These are phyloP conservation scores for Calocybe indica DNA, from an alignment of 768 basidiomycete species.

Conservation along the genomic window DNA sequence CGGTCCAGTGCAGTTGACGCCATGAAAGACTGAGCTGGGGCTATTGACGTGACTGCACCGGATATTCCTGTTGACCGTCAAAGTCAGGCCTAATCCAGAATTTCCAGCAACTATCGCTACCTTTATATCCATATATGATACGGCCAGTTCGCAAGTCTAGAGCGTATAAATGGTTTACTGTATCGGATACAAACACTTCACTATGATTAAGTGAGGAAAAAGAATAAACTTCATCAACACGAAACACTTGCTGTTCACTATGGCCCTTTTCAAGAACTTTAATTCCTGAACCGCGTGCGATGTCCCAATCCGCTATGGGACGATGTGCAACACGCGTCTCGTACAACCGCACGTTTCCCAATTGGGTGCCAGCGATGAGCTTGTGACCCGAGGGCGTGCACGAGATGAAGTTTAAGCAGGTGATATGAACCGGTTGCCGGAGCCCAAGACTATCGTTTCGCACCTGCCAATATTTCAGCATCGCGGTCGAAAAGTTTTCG, in stretches of 20 bases:
- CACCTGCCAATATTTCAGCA: constrained; percentile 23
- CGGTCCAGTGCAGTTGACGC: constrained; percentile 65
- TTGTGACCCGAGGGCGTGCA: constrained; percentile 35
- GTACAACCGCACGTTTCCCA: constrained; percentile 72
- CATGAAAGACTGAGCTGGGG: constrained; percentile 46
- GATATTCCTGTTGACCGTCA: constrained; percentile 48
- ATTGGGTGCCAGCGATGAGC: constrained; percentile 64
- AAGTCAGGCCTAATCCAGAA: not conserved
- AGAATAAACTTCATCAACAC: not conserved
- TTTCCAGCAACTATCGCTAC: constrained; percentile 21
- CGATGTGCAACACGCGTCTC: constrained; percentile 66
- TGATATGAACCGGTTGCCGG: constrained; percentile 75
- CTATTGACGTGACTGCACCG: constrained; percentile 62
- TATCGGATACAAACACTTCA: constrained; percentile 66
- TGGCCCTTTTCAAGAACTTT: constrained; percentile 51
- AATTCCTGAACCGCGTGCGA: constrained; percentile 59
- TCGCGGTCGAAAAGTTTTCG: not conserved
- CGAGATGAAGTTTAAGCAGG: constrained; percentile 55
- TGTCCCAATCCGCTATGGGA: constrained; percentile 64
- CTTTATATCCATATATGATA: constrained; percentile 62
- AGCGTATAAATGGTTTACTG: constrained; percentile 55
- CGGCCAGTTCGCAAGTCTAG: constrained; percentile 67
- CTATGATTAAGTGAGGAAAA: constrained; percentile 26
- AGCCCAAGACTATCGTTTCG: constrained; percentile 72
- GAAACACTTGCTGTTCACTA: constrained; percentile 52